These are phyloP conservation scores for Fraxinus nigra DNA, from an alignment of 305 asterid species.

Conservation along the genomic window DNA sequence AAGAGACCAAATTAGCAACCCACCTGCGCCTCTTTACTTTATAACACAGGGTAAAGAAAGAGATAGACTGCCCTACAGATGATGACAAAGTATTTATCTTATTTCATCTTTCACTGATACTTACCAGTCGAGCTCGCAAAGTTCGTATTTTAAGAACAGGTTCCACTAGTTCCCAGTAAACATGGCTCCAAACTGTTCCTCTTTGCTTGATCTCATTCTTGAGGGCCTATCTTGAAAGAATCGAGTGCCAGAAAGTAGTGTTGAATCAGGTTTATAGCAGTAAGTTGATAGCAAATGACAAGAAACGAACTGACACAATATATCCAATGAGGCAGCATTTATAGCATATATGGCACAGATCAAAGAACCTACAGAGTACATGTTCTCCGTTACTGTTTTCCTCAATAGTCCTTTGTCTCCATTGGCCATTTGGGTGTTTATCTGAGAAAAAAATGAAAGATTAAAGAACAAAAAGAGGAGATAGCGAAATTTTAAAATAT, in stretches of 20 bases:
- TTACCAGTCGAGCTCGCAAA: slow-evolving; percentile 93
- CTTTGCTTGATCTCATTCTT: slow-evolving; percentile 96
- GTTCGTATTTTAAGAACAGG: slow-evolving; percentile 82
- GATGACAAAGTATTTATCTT: slow-evolving; percentile 17
- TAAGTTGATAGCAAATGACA: slow-evolving; percentile 4
- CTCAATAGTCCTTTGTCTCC: slow-evolving; percentile 81
- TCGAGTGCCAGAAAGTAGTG: slow-evolving; percentile 27
- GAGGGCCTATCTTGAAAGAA: slow-evolving; percentile 57
- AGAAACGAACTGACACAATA: slow-evolving; percentile 3
- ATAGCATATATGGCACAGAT: slow-evolving; percentile 16
- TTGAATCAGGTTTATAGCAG: slow-evolving; percentile 9
- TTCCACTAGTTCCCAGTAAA: slow-evolving; percentile 85
- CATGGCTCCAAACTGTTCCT: slow-evolving; percentile 65
- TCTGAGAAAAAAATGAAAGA: slow-evolving; percentile 43
- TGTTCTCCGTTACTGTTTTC: slow-evolving; percentile 77
- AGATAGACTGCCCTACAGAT: slow-evolving; percentile 16
- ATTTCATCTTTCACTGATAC: slow-evolving; percentile 34
- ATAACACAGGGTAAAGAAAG: background rate
- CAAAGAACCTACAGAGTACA: slow-evolving; percentile 83
- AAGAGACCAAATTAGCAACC: background rate
- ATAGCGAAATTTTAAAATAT: slow-evolving; percentile 14
- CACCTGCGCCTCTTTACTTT: background rate
- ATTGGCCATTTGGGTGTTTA: slow-evolving; percentile 74
- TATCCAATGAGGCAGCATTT: slow-evolving; percentile 12
- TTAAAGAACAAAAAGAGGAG: slow-evolving; percentile 24